Evolutionary conservation across 2,329 filamentous ascomycete species (phyloP).

Genomic region (Penicillium rolfsii): DNA sequence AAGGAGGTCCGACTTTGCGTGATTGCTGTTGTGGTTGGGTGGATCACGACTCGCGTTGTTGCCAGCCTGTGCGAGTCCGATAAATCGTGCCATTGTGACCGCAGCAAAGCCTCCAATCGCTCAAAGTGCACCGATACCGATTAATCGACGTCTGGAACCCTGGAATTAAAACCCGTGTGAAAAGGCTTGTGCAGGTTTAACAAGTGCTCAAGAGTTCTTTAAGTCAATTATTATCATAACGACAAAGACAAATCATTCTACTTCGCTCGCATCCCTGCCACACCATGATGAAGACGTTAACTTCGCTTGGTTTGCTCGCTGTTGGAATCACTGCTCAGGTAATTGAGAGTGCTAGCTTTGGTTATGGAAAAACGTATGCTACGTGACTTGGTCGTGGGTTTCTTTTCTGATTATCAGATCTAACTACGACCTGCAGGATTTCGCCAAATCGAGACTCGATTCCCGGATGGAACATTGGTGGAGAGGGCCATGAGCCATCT

Average conservation of each 20-base stretch:
- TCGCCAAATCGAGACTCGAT: slow-evolving; percentile 57
- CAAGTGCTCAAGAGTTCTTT: slow-evolving; percentile 8
- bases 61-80: slow-evolving; percentile 36
- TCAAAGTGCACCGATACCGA: slow-evolving; percentile 9
- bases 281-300: slow-evolving; percentile 46
- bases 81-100: slow-evolving; percentile 21
- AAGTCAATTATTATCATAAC: slow-evolving; percentile 1
- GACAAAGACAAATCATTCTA: slow-evolving; percentile 17
- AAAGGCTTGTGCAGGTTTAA: slow-evolving; percentile 7
- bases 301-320: slow-evolving; percentile 49
- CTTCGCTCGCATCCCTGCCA: slow-evolving; percentile 6
- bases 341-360: slow-evolving; percentile 77
- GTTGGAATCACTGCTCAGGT: slow-evolving; percentile 64
- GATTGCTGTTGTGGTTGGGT: slow-evolving; percentile 55
- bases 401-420: not conserved
- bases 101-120: slow-evolving; percentile 4
- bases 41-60: slow-evolving; percentile 45
- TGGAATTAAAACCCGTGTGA: not conserved
- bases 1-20: slow-evolving; percentile 57
- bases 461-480: slow-evolving; percentile 59
- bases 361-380: slow-evolving; percentile 65
- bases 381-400: slow-evolving; percentile 5
- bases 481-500: slow-evolving; percentile 60
- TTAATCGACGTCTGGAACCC: slow-evolving; percentile 10
- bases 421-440: slow-evolving; percentile 55